phyloP scores from a whole-genome alignment of 768 basidiomycete species.

The Nidularia pulvinata region DNA sequence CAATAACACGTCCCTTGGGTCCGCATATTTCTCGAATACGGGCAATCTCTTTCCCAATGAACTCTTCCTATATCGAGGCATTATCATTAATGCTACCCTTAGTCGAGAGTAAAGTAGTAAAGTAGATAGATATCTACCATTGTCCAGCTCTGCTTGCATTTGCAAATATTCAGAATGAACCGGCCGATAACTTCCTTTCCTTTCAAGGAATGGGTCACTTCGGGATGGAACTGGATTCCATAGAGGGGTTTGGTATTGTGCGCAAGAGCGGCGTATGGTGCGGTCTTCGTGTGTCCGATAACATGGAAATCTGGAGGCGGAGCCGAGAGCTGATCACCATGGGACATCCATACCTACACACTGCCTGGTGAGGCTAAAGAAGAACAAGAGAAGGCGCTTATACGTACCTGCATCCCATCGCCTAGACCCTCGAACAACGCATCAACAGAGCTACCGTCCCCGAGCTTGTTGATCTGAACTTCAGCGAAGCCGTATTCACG shows the following conservation, averaged over 20 bases:
- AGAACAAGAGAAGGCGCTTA: too few species aligned
- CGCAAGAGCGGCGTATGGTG: conserved; percentile 92
- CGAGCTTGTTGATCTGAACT: conserved; percentile 69
- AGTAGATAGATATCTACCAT: conserved; percentile 58
- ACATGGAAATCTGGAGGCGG: conserved; percentile 84
- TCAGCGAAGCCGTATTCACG: conserved; percentile 96
- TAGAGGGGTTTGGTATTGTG: conserved; percentile 89
- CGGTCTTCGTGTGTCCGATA: conserved; percentile 84
- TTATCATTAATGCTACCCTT: not conserved
- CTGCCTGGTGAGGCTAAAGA: too few species aligned
- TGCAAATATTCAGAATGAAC: conserved; percentile 86
- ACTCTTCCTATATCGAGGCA: conserved; percentile 70
- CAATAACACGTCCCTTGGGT: conserved; percentile 92
- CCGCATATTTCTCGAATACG: conserved; percentile 96
- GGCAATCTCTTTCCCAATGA: conserved; percentile 95
- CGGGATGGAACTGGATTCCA: conserved; percentile 98
- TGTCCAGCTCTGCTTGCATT: conserved; percentile 84
- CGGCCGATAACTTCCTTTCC: conserved; percentile 89
- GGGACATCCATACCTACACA: conserved; percentile 95
- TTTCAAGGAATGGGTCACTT: conserved; percentile 92
- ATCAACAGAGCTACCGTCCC: conserved; percentile 53
- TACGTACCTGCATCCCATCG: conserved; percentile 79
- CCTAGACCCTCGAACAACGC: conserved; percentile 85
- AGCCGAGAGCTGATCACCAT: conserved; percentile 89
- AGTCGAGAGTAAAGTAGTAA: conserved; percentile 5